Conservation (phyloP, 352 stramenopile species). For the Globisporangium cystogenes region DNA sequence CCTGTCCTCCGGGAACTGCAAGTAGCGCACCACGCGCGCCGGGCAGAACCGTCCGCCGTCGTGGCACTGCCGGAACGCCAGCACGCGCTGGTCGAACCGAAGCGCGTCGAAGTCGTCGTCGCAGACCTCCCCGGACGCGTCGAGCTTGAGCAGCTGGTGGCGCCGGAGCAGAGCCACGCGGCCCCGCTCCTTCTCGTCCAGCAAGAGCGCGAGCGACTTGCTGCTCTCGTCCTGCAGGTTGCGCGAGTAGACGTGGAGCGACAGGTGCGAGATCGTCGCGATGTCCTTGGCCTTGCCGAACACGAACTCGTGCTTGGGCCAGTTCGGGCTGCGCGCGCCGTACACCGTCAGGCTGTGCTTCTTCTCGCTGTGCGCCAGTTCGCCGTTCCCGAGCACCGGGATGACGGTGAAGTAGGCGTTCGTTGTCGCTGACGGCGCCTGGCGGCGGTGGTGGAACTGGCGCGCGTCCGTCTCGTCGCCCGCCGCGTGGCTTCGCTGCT, state of each 20-base stretch:
- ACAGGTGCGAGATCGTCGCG: slow-evolving; percentile 49
- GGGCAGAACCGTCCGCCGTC: slow-evolving; percentile 58
- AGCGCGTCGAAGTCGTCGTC: slow-evolving; percentile 46
- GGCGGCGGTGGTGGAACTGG: slow-evolving; percentile 3
- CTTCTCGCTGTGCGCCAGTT: slow-evolving; percentile 30
- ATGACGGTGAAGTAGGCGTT: slow-evolving; percentile 73
- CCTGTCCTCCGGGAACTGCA: slow-evolving; percentile 34
- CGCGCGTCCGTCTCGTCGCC: not conserved
- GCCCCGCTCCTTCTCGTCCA: slow-evolving; percentile 26
- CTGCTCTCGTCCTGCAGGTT: slow-evolving; percentile 35
- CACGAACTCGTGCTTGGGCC: slow-evolving; percentile 57
- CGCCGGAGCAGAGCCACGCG: slow-evolving; percentile 32
- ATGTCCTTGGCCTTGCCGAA: slow-evolving; percentile 54
- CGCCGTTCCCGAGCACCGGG: slow-evolving; percentile 38
- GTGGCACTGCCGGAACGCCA: slow-evolving; percentile 52
- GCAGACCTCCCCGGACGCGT: slow-evolving; percentile 37
- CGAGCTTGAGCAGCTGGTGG: slow-evolving; percentile 49
- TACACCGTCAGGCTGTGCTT: slow-evolving; percentile 71
- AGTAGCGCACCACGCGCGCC: slow-evolving; percentile 43
- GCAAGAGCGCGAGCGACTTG: slow-evolving; percentile 23
- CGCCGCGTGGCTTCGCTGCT: not conserved
- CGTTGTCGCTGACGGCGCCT: slow-evolving; percentile 14
- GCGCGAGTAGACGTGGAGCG: slow-evolving; percentile 62
- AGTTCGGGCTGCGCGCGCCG: slow-evolving; percentile 44
- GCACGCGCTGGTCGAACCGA: slow-evolving; percentile 51